Percentiles rank a stretch among this genome's conserved stretches.
phyloP scores from a whole-genome alignment of 2,329 filamentous ascomycete genomes.

The Domatiomyces catenatus region DNA sequence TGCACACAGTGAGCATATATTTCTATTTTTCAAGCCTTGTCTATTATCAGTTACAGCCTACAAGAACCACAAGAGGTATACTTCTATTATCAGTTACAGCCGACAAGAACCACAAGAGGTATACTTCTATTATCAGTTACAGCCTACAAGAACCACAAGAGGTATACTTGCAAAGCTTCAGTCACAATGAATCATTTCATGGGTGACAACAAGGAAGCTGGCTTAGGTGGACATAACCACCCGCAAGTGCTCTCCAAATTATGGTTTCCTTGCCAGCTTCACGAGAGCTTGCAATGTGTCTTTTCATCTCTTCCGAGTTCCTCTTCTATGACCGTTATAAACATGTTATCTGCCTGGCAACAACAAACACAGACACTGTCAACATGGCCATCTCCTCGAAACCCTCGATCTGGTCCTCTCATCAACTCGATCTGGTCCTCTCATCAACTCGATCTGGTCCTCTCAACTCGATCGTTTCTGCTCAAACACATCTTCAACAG shows the following conservation, averaged over 20 bases:
- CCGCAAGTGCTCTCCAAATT: background rate
- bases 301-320: background rate
- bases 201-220: background rate
- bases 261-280: background rate
- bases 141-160: background rate
- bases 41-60: background rate
- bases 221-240: background rate
- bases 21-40: background rate
- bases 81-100: background rate
- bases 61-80: background rate
- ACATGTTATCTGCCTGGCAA: background rate
- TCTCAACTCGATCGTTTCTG: too few relatives aligned
- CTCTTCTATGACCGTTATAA: background rate
- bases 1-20: background rate
- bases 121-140: background rate
- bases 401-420: too few relatives aligned
- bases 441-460: background rate
- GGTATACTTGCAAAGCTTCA: background rate
- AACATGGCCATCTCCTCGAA: too few relatives aligned
- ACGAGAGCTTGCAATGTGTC: background rate
- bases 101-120: background rate
- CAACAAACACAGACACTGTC: background rate
- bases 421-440: too few relatives aligned
- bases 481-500: background rate
- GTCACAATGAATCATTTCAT: background rate